These are phyloP conservation scores for Termitomyces sp. DNA, from an alignment of 1,284 basidiomycete species.

Conservation along the genomic window DNA sequence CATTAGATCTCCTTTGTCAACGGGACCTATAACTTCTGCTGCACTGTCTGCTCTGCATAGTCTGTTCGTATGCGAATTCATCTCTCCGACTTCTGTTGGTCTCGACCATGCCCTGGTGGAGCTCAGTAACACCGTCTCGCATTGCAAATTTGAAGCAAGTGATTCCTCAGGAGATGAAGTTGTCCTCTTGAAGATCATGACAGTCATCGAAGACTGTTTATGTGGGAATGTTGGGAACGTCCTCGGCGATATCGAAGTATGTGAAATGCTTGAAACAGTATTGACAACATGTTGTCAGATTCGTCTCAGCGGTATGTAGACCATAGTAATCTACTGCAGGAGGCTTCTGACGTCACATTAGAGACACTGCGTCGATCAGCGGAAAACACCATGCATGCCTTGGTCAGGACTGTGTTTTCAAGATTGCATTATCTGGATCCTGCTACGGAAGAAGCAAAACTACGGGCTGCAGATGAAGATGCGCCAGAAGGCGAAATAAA, in stretches of 20 bases:
- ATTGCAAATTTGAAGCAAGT: conserved; percentile 97
- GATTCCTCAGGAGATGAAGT: conserved; percentile 96
- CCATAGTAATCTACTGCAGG: not conserved
- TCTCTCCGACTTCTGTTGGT: conserved; percentile 46
- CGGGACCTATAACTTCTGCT: conserved; percentile 89
- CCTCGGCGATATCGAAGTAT: conserved; percentile 90
- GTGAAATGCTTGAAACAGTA: conserved; percentile 98
- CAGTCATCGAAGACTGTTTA: conserved; percentile 84
- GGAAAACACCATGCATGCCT: conserved; percentile 87
- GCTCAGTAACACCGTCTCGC: conserved; percentile 85
- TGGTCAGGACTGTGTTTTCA: conserved; percentile 80
- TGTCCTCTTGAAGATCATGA: conserved; percentile 88
- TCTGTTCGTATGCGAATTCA: conserved; percentile 78
- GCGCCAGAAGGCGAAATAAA: conserved; percentile 52
- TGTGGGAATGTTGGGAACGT: conserved; percentile 61
- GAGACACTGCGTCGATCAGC: conserved; percentile 90
- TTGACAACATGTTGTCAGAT: conserved; percentile 97
- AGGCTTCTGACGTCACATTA: conserved; percentile 25
- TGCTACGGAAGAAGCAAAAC: conserved; percentile 60
- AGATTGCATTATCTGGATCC: conserved; percentile 70
- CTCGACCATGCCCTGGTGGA: conserved; percentile 72
- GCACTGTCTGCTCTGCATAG: conserved; percentile 85
- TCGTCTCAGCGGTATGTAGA: conserved; percentile 76
- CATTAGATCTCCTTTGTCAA: conserved; percentile 88
- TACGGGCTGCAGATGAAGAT: conserved; percentile 44